Base-by-base conservation (phyloP, 495 filamentous ascomycete genomes). In the Penicillium steckii region DNA sequence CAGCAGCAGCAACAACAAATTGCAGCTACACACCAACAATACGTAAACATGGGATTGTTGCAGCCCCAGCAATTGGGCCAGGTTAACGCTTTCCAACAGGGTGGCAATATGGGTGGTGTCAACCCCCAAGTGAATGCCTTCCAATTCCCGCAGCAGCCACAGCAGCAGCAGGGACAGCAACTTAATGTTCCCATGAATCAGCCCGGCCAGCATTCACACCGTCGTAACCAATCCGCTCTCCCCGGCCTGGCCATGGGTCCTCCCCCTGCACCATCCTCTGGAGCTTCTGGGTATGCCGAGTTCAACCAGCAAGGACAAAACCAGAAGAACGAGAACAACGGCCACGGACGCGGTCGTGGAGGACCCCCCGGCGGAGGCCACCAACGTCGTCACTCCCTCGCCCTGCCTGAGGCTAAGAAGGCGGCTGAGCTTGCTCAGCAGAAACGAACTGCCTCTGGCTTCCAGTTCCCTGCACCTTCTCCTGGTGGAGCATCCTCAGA, bases 1-100 rank as follows among this genome's bases (percentile, higher is more conserved):
- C 94, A 98, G 74, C 91, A 95, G 68, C 95, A 97, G 66, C 94
- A 98, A 65, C 95, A 97, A 72, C 95, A 97, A 66, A 95, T 97
- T 69, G 88, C 93, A 66, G 89, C 88, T 48, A 91, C 90, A 46
- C 91, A 97, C 59, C 92, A 95, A 71, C 93, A 97, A 68, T 97
- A 96, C 73, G 88, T 95, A 52, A 94, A 95, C 68, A 93, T 97
- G 88, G 90, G 90, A 58, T 86, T 97, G 77, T 80, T 98, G 56
- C 87, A 85, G 52, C 88, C 87, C 29, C 86, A 87, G 52, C 92
- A 97, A 70, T 69, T 97, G 29, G 80, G 82, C 47, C 80, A 82
- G 50, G 84, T 81, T 50, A 76, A 76, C 27, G 79, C 73, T 45
- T 91, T 88, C 78, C 85, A 85, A 73, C 83, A 85, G 32, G 80